Percentiles rank a stretch among this genome's conserved stretches.
Conservation (phyloP, 2,329 filamentous ascomycete genomes). For the Colletotrichum tabaci region DNA sequence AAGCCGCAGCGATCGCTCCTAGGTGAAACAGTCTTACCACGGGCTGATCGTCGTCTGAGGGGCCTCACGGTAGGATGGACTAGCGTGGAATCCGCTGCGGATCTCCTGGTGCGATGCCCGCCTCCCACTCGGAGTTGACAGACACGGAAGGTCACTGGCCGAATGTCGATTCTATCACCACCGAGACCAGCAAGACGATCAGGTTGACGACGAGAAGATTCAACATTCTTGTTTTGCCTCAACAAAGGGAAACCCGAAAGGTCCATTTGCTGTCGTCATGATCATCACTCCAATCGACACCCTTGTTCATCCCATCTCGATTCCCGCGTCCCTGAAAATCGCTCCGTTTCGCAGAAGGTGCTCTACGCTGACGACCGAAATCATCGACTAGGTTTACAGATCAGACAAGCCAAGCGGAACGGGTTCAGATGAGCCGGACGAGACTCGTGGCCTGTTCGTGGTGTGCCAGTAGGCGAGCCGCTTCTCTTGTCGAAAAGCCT, state of each 20-base stretch:
- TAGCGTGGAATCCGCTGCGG: slow-evolving; percentile 27
- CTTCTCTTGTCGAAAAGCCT: not conserved
- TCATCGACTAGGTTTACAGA: slow-evolving; percentile 1
- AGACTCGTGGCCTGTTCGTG: not conserved
- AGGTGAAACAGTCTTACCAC: slow-evolving; percentile 42
- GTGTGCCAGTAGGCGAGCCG: not conserved
- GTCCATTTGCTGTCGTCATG: slow-evolving; percentile 20
- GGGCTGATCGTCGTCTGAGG: slow-evolving; percentile 40
- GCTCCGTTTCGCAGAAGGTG: not conserved
- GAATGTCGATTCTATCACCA: slow-evolving; percentile 8
- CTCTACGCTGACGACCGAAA: slow-evolving; percentile 7
- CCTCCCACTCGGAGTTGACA: slow-evolving; percentile 32
- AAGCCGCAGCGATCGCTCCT: slow-evolving; percentile 38
- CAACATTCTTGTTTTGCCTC: slow-evolving; percentile 18
- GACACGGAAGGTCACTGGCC: slow-evolving; percentile 36
- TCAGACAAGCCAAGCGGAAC: slow-evolving; percentile 6
- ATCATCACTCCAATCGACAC: slow-evolving; percentile 4
- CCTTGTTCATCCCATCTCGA: slow-evolving; percentile 25
- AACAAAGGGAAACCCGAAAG: not conserved
- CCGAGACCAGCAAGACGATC: slow-evolving; percentile 5
- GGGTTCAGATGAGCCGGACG: not conserved
- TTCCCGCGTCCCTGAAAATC: slow-evolving; percentile 16
- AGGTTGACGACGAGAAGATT: slow-evolving; percentile 3
- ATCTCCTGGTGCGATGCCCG: slow-evolving; percentile 21
- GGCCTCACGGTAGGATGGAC: slow-evolving; percentile 27